Base-by-base conservation (phyloP, 2,329 filamentous ascomycete species). In the Ascochyta pisi region DNA sequence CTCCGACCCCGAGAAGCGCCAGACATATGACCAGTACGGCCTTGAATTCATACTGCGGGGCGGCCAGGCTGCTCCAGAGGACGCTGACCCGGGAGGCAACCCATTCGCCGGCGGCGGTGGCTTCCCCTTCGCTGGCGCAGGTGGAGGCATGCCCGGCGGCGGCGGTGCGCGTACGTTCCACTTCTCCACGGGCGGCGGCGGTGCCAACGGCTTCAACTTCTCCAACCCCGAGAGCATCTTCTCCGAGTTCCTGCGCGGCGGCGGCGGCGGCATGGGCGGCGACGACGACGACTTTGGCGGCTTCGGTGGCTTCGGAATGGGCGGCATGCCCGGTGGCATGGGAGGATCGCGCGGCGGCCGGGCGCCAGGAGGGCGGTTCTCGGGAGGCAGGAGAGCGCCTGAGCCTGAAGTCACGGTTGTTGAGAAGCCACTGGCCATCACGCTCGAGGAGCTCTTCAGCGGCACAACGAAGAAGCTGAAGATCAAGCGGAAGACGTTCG, bases 401-500 rank as follows among this genome's bases (percentile, higher is more conserved):
- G 91, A 91, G 3, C 90, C 92, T 0, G 94, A 98, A 73, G 90
- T 96, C 16, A 92, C 92, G 0, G 93, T 96, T 0, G 89, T 98
- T 10, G 94, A 98, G 78, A 89, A 91, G 69, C 87, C 90, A 41
- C 77, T 99, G 60, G 86, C 88, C 3, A 81, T 99, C 22, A 86
- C 89, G 2, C 80, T 99, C 31, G 95, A 99, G 76, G 95, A 99
- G 70, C 79, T 98, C 59, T 98, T 86, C 80, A 88, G 84, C 24
- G 95, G 95, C 37, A 86, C 87, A 33, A 92, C 89, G 44, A 99
- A 99, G 85, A 97, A 96, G 83, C 92, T 99, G 84, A 96, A 95
- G 81, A 96, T 98, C 63, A 97, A 96, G 70, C 86, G 94, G 70
- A 98, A 98, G 86, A 92, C 89, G 16, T 98, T 91, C 74, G 95